These are phyloP conservation scores for Monosporascus sp. DNA, from an alignment of 2,329 filamentous ascomycete genomes.

Conservation along the genomic window DNA sequence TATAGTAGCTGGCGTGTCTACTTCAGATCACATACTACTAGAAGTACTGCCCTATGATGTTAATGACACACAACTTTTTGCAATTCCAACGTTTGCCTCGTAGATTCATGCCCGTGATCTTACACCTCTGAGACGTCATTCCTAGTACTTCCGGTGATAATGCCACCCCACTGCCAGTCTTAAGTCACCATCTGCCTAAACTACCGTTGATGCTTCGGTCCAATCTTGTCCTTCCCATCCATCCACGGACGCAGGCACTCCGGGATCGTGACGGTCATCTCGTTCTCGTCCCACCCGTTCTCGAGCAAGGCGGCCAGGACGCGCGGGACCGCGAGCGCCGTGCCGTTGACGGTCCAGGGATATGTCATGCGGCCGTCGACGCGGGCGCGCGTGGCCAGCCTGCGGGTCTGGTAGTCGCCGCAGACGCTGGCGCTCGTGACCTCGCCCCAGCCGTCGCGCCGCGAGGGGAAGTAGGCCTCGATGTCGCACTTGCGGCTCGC, in stretches of 20 bases:
- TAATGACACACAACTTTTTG: background rate
- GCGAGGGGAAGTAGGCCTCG: conserved; percentile 87
- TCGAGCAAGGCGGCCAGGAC: conserved; percentile 86
- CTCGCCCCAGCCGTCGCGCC: conserved; percentile 84
- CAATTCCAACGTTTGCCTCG: too few species aligned
- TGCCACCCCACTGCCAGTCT: background rate
- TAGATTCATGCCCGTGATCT: too few species aligned
- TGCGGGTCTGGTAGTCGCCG: conserved; percentile 86
- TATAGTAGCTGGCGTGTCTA: background rate
- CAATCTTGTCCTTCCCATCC: conserved; percentile 67
- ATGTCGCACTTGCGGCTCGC: conserved; percentile 87
- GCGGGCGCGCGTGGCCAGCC: conserved; percentile 71
- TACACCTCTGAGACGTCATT: background rate
- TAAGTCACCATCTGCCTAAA: background rate
- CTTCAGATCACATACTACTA: background rate
- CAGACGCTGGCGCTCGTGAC: conserved; percentile 87
- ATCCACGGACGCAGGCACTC: conserved; percentile 79
- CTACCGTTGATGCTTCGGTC: conserved; percentile 26
- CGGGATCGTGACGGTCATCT: conserved; percentile 66
- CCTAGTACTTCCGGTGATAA: too few species aligned
- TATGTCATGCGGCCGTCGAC: conserved; percentile 52
- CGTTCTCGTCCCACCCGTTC: conserved; percentile 76
- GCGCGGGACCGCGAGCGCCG: conserved; percentile 83
- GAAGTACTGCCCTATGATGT: background rate
- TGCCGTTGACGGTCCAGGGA: conserved; percentile 90